A percentile compares a stretch with the other conserved stretches of the same genome.
phyloP scores from a whole-genome alignment of 306 rosid genomes.

The Citrullus colocynthis region DNA sequence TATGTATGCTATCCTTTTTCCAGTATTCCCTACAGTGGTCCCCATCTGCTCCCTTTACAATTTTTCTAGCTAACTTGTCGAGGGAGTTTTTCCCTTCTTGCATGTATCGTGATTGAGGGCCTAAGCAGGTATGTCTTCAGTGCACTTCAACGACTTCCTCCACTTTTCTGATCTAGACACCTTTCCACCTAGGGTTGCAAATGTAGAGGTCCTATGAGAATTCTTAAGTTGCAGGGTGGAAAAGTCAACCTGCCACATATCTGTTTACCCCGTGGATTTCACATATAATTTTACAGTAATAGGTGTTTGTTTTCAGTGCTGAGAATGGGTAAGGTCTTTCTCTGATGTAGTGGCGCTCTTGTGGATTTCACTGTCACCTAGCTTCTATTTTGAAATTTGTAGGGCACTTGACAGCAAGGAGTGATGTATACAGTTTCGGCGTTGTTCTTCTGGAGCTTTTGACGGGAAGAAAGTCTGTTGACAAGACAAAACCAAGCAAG shows the following conservation, averaged over 20 bases:
- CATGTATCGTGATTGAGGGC: no score
- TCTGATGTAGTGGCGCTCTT: background rate
- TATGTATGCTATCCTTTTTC: no score
- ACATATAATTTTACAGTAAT: background rate
- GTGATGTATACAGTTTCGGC: slow-evolving; percentile 96
- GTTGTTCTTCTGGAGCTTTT: slow-evolving; percentile 97
- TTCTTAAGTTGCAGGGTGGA: background rate
- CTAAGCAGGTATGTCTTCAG: background rate
- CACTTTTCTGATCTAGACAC: background rate
- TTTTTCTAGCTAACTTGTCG: no score
- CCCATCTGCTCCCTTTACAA: no score
- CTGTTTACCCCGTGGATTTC: background rate
- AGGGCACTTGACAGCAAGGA: slow-evolving; percentile 98
- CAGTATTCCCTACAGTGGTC: no score
- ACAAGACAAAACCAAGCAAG: slow-evolving; percentile 87
- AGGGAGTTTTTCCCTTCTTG: no score
- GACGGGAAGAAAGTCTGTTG: slow-evolving; percentile 89
- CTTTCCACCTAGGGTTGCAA: background rate
- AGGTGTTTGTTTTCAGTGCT: background rate
- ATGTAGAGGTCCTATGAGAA: background rate
- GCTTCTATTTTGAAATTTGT: slow-evolving; percentile 21
- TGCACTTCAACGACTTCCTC: background rate
- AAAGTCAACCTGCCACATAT: background rate
- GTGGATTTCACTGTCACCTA: background rate
- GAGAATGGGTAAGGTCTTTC: background rate